These are phyloP conservation scores for Draba incana DNA, from an alignment of 345 rosid species.

Conservation along the genomic window DNA sequence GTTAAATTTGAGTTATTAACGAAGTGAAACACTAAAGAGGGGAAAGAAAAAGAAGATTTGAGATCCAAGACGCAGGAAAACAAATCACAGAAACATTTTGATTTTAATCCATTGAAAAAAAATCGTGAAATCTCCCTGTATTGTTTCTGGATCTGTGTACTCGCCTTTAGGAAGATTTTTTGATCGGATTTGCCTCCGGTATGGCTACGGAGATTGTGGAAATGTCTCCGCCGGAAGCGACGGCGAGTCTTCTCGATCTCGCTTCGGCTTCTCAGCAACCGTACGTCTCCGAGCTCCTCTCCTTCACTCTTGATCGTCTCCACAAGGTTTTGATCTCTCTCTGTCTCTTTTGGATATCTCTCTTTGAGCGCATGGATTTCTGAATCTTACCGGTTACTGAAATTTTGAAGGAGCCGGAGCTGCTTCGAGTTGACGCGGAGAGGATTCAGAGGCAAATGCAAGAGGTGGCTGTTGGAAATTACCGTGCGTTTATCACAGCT, in stretches of 20 bases:
- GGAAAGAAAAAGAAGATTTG: neutral
- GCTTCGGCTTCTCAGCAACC: slow-evolving; percentile 90
- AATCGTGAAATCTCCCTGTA: slow-evolving; percentile 8
- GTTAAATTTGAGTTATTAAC: no score
- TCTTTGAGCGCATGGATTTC: slow-evolving; percentile 13
- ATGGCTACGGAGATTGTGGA: slow-evolving; percentile 58
- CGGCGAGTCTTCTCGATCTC: slow-evolving; percentile 64
- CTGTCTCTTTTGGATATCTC: slow-evolving; percentile 17
- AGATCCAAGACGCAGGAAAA: slow-evolving; percentile 23
- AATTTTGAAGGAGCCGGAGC: slow-evolving; percentile 79
- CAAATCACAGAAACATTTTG: slow-evolving; percentile 19
- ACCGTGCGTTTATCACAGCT: slow-evolving; percentile 93
- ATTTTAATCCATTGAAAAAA: neutral
- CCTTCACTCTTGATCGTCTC: slow-evolving; percentile 98
- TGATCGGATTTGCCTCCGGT: slow-evolving; percentile 5
- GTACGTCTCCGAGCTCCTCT: slow-evolving; percentile 94
- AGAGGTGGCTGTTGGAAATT: slow-evolving; percentile 93
- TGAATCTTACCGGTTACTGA: slow-evolving; percentile 23
- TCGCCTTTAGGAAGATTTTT: neutral
- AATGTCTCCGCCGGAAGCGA: slow-evolving; percentile 39
- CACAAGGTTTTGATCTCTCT: slow-evolving; percentile 62
- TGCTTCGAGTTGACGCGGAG: slow-evolving; percentile 93
- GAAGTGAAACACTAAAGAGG: no score
- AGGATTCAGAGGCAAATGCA: slow-evolving; percentile 97
- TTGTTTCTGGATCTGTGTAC: slow-evolving; percentile 27